A percentile compares a stretch with the other conserved stretches of the same genome.
phyloP scores from a whole-genome alignment of 257 asterid species.

The Misopates orontium region DNA sequence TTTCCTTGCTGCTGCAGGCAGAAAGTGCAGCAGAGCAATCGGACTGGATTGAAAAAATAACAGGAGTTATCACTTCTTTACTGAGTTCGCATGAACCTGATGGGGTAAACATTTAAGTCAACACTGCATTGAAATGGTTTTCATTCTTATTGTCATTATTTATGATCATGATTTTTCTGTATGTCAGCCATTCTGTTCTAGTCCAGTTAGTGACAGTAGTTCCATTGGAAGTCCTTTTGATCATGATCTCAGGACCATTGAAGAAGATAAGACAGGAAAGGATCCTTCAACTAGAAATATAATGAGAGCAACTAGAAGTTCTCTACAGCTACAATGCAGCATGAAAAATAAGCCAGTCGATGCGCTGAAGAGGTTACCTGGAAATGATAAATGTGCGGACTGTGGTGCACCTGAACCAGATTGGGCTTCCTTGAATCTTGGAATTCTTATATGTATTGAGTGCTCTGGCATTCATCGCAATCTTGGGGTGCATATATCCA shows the following conservation, averaged over 20 bases:
- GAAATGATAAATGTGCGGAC: constrained; percentile 95
- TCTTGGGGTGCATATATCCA: constrained; percentile 91
- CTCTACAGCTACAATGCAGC: constrained; percentile 44
- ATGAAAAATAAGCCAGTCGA: constrained; percentile 57
- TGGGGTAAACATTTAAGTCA: constrained; percentile 50
- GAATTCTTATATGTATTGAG: constrained; percentile 83
- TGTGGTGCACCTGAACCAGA: constrained; percentile 94
- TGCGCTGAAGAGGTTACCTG: constrained; percentile 65
- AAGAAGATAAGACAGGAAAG: constrained; percentile 45
- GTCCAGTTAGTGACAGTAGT: constrained; percentile 62
- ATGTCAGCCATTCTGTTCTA: constrained; percentile 47
- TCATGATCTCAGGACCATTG: constrained; percentile 39
- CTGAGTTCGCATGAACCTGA: constrained; percentile 69
- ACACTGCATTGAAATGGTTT: background rate
- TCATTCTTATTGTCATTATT: constrained; percentile 12
- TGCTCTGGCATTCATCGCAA: constrained; percentile 95
- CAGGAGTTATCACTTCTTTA: constrained; percentile 79
- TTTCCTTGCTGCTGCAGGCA: constrained; percentile 55
- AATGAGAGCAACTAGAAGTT: constrained; percentile 64
- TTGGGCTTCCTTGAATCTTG: constrained; percentile 95
- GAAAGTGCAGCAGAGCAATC: constrained; percentile 72
- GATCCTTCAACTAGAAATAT: constrained; percentile 49
- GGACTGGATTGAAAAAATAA: constrained; percentile 90
- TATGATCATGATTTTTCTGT: constrained; percentile 29
- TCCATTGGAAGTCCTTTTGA: constrained; percentile 52